Evolutionary conservation across 306 rosid genomes (phyloP).

Genomic region (Rosa chinensis): DNA sequence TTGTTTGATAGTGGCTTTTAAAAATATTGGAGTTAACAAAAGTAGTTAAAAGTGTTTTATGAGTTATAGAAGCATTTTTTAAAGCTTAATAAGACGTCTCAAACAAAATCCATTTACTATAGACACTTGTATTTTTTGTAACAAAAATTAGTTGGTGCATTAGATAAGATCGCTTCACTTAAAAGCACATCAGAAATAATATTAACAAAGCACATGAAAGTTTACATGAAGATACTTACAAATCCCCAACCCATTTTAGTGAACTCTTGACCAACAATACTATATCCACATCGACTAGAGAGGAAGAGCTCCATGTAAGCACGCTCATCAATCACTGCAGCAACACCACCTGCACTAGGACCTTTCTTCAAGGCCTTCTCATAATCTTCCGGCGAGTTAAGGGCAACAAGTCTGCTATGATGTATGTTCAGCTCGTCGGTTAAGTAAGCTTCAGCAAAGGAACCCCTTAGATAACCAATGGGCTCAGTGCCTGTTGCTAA

Average conservation of each 20-base stretch:
- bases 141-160: too few relatives aligned
- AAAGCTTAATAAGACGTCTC: too few relatives aligned
- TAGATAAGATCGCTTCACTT: too few relatives aligned
- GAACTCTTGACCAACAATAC: slow-evolving; percentile 64
- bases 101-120: too few relatives aligned
- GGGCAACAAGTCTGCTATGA: slow-evolving; percentile 57
- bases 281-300: slow-evolving; percentile 53
- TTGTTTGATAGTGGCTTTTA: background rate
- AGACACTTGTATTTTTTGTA: too few relatives aligned
- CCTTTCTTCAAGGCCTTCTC: slow-evolving; percentile 53
- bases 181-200: background rate
- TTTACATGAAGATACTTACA: slow-evolving; percentile 41
- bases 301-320: slow-evolving; percentile 72
- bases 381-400: slow-evolving; percentile 48
- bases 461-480: slow-evolving; percentile 49
- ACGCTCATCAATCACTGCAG: slow-evolving; percentile 66
- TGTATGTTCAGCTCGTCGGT: slow-evolving; percentile 48
- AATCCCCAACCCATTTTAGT: slow-evolving; percentile 81
- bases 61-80: background rate
- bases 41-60: background rate
- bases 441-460: slow-evolving; percentile 50
- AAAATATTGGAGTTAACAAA: too few relatives aligned
- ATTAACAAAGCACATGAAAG: background rate
- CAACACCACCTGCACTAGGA: slow-evolving; percentile 57
- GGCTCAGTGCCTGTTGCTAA: slow-evolving; percentile 46